Evolutionary conservation across 176 grass and related monocot species (phyloP), one percentile per base, ranked within the genome.

Genomic region (Bonia amplexicaulis): DNA sequence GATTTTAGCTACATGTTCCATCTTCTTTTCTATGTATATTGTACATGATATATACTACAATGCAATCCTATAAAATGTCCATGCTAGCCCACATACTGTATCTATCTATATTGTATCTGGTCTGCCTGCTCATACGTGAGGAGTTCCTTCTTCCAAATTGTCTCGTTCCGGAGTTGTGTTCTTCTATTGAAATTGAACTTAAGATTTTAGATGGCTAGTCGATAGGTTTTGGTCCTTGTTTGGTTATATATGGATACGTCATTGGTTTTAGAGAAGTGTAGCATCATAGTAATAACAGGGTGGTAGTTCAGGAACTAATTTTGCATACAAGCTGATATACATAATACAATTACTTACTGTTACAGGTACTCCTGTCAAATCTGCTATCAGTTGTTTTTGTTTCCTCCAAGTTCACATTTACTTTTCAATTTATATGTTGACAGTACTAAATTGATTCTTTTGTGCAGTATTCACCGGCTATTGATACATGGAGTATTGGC

Each of bases 401-500:
- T 76, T 62, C 9, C 10, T 61, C 16, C 26, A 47, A 46, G 35
- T 59, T 40, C 7, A 74, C 63, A 4, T 57, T 47, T 31, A 35
- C 20, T 46, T 66, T 53, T 12, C 37, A 26, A 35, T 88, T 48
- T 62, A 11, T 9, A 71, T 72, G 6, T 20, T 45, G 33, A 69
- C 27, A 52, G 53, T 52, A 83, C 19, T 82, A 82, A 85, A 4
- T 66, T 78, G 41, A 80, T 85, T 82, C 45, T 75, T 62, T 48
- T 69, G 70, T 90, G 87, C 87, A 97, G 96, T 98, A 98, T 66
- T 95, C 93, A 66, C 87, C 96, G 1, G 96, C 96, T 77, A 94
- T 98, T 82, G 96, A 98, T 87, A 94, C 93, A 48, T 98, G 96
- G 96, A 98, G 96, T 76, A 98, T 98, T 57, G 96, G 96, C 80